These are phyloP conservation scores for Penicillium fimorum DNA, from an alignment of 495 filamentous ascomycete genomes.

Conservation along the genomic window DNA sequence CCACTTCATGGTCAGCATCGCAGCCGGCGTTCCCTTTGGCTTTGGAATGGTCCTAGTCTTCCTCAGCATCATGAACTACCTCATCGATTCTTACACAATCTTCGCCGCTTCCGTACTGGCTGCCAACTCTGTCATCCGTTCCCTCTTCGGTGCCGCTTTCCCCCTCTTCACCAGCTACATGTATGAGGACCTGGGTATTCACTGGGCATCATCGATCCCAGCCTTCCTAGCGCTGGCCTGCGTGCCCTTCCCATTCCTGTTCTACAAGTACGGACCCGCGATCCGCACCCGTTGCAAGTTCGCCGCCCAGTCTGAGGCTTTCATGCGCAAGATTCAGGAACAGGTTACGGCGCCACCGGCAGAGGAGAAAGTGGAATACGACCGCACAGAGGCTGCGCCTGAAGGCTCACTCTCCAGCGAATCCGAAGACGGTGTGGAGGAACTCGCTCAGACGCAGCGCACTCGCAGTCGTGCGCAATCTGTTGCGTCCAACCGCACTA, in stretches of 20 bases:
- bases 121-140: conserved; percentile 69
- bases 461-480: conserved; percentile 36
- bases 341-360: conserved; percentile 11
- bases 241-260: conserved; percentile 76
- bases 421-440: conserved; percentile 24
- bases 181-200: conserved; percentile 72
- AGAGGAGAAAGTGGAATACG: conserved; percentile 29
- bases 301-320: conserved; percentile 54
- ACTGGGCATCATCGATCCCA: conserved; percentile 77
- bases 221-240: conserved; percentile 75
- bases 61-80: conserved; percentile 71
- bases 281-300: conserved; percentile 75
- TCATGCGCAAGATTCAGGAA: conserved; percentile 46
- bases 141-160: conserved; percentile 75
- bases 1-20: conserved; percentile 67
- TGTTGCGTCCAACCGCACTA: conserved; percentile 31
- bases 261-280: conserved; percentile 68
- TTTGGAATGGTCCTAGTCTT: conserved; percentile 77
- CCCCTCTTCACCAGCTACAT: conserved; percentile 80
- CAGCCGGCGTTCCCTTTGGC: conserved; percentile 67
- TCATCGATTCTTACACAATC: conserved; percentile 79
- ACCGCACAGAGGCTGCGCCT: conserved; percentile 44
- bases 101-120: conserved; percentile 80
- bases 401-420: conserved; percentile 26
- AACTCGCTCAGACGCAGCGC: conserved; percentile 23